phyloP scores from a whole-genome alignment of 345 rosid genomes.

The Geranium rotundifolium region DNA sequence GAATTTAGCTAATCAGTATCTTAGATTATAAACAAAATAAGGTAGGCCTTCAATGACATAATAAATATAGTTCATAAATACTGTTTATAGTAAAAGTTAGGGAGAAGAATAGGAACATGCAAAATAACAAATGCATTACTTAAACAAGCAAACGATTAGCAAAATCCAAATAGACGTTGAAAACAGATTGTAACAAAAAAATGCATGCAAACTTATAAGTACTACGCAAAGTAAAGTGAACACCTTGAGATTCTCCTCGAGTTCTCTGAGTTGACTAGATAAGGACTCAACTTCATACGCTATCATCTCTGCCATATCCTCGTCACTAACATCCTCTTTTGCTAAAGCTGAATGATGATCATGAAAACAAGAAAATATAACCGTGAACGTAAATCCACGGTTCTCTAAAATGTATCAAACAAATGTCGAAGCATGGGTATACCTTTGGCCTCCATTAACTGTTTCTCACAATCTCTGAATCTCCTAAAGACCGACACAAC shows the following conservation, averaged over 20 bases:
- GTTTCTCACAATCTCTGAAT: conserved; percentile 78
- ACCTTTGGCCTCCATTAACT: conserved; percentile 77
- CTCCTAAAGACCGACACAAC: conserved; percentile 61
- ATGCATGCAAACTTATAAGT: neutral
- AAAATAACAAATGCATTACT: neutral
- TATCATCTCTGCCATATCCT: conserved; percentile 95
- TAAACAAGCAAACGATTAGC: neutral
- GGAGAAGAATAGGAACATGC: neutral
- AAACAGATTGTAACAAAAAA: neutral
- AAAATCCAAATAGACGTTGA: too few species aligned
- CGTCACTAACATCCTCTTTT: conserved; percentile 63
- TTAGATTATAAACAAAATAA: too few species aligned
- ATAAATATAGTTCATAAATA: neutral
- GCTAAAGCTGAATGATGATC: conserved; percentile 42
- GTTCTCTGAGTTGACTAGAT: conserved; percentile 45
- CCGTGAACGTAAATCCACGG: neutral
- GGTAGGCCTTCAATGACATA: neutral
- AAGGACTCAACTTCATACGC: conserved; percentile 62
- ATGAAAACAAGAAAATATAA: conserved; percentile 1
- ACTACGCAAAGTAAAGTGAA: neutral
- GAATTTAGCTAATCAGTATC: neutral
- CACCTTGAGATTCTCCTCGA: conserved; percentile 87
- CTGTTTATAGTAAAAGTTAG: neutral
- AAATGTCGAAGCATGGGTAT: conserved; percentile 3
- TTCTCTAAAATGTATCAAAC: neutral